Conservation (phyloP, 352 stramenopile genomes). For the Phytophthora boehmeriae region DNA sequence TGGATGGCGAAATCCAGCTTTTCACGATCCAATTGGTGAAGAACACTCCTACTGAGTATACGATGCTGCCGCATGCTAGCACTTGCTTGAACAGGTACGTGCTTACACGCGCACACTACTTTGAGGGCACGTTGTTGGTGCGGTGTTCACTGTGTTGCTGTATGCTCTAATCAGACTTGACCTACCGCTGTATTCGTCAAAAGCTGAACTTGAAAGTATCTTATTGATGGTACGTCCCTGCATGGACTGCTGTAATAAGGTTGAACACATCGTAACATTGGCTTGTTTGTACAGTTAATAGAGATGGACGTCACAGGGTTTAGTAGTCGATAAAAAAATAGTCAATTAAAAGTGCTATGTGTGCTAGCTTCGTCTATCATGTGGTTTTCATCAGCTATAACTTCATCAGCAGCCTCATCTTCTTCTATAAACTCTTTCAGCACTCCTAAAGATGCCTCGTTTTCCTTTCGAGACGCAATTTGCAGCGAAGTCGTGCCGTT, state of each 20-base stretch:
- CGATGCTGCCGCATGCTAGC: constrained; percentile 71
- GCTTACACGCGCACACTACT: not conserved
- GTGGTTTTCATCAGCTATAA: constrained; percentile 18
- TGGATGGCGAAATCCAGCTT: constrained; percentile 70
- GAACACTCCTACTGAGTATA: constrained; percentile 48
- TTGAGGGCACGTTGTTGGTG: constrained; percentile 1
- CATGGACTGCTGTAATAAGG: not conserved
- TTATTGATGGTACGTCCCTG: constrained; percentile 83
- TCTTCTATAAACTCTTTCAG: constrained; percentile 58
- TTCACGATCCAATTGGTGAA: constrained; percentile 80
- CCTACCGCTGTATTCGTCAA: constrained; percentile 77
- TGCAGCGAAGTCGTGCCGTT: constrained; percentile 60
- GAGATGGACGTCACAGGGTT: constrained; percentile 81
- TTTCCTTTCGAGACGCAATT: constrained; percentile 77
- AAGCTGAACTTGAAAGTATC: constrained; percentile 93
- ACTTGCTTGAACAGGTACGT: constrained; percentile 83
- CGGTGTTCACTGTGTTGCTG: constrained; percentile 1
- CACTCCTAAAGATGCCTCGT: constrained; percentile 59
- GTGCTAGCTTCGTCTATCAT: constrained; percentile 23
- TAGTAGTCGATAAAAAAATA: constrained; percentile 57
- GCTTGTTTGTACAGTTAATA: constrained; percentile 48
- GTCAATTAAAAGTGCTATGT: constrained; percentile 22
- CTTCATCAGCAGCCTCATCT: constrained; percentile 19
- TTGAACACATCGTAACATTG: constrained; percentile 3
- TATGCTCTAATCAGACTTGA: constrained; percentile 56